Percentiles rank a stretch among this genome's conserved stretches.
Conservation (phyloP, 768 basidiomycete species). For the Boletales sp. region DNA sequence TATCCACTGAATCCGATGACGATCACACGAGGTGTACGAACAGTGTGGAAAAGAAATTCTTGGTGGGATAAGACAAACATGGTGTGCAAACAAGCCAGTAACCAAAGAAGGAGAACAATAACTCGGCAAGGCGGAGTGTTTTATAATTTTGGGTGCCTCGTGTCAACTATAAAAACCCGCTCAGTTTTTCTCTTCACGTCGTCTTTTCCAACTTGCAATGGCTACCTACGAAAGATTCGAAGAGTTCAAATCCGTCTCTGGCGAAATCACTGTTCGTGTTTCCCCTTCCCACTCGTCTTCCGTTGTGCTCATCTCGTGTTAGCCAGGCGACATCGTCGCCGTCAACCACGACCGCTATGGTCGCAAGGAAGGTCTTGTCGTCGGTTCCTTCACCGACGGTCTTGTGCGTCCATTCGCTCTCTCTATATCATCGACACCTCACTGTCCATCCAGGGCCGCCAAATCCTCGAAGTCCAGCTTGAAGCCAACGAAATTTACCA, state of each 20-base stretch:
- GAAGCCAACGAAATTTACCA: slow-evolving; percentile 65
- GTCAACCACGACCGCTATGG: slow-evolving; percentile 63
- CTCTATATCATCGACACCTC: background rate
- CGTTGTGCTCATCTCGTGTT: background rate
- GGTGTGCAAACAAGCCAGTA: too few relatives aligned
- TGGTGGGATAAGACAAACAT: too few relatives aligned
- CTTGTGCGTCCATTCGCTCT: slow-evolving; percentile 43
- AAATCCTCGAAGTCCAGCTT: slow-evolving; percentile 79
- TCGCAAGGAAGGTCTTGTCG: slow-evolving; percentile 74
- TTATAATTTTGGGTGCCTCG: slow-evolving; percentile 1
- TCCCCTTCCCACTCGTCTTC: background rate
- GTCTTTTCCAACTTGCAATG: slow-evolving; percentile 31
- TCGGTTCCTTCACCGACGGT: slow-evolving; percentile 71
- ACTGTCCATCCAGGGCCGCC: slow-evolving; percentile 56
- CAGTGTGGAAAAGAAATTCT: slow-evolving; percentile 44
- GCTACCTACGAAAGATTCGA: slow-evolving; percentile 34
- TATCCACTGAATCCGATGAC: slow-evolving; percentile 13
- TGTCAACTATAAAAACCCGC: slow-evolving; percentile 47
- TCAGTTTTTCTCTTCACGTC: slow-evolving; percentile 11
- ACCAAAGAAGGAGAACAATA: background rate
- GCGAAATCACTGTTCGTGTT: slow-evolving; percentile 36
- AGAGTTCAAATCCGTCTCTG: slow-evolving; percentile 25
- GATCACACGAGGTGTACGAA: slow-evolving; percentile 50
- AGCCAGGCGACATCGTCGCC: slow-evolving; percentile 82
- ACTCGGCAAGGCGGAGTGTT: background rate